A percentile compares a stretch with the other conserved stretches of the same genome.
Evolutionary conservation across 208 protist species (phyloP).

Genomic region (Balamuthia mandrillaris): DNA sequence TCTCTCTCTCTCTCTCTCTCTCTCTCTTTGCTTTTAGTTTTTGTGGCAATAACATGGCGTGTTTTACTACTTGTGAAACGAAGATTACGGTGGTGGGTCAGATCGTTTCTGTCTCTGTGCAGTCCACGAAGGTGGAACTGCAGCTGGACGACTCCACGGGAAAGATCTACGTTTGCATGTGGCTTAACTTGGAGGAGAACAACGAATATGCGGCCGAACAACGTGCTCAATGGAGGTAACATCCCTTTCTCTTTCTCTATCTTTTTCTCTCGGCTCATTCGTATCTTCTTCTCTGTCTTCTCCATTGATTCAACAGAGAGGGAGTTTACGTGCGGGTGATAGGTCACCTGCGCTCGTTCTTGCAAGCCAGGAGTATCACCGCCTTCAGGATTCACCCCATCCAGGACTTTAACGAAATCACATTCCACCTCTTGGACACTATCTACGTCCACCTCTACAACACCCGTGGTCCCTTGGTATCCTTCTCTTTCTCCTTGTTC

Average conservation of each 20-base stretch:
- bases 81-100: slow-evolving; percentile 27
- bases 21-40: neutral
- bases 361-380: neutral
- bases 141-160: neutral
- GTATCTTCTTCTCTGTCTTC: neutral
- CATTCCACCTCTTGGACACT: slow-evolving; percentile 8
- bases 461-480: neutral
- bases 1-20: neutral
- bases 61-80: neutral
- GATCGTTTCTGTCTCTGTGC: neutral
- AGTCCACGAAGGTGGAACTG: slow-evolving; percentile 22
- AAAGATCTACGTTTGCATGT: neutral
- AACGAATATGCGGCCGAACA: neutral
- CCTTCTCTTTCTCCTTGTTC: too few species aligned
- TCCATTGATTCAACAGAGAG: neutral
- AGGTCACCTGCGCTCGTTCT: slow-evolving; percentile 23
- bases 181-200: slow-evolving; percentile 7
- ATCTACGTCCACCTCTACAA: slow-evolving; percentile 7
- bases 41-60: neutral
- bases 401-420: neutral
- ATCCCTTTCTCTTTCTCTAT: neutral
- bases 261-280: neutral
- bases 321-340: slow-evolving; percentile 17
- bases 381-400: neutral
- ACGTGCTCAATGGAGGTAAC: neutral